These are phyloP conservation scores for Rhexocercosporidium sp. DNA, from an alignment of 2,329 filamentous ascomycete species.

Conservation along the genomic window DNA sequence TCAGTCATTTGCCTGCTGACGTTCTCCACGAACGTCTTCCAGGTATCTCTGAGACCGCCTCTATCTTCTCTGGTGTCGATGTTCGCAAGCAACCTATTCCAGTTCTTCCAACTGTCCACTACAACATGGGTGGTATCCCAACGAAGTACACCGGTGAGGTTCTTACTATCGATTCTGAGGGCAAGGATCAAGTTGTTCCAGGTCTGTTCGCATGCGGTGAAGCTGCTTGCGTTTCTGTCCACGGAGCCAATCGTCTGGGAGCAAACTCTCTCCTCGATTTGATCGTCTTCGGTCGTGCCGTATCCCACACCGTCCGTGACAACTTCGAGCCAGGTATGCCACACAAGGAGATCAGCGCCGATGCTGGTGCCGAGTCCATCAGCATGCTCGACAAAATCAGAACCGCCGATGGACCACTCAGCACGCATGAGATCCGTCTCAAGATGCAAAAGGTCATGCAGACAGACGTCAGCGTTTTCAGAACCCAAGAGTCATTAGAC, in stretches of 20 bases:
- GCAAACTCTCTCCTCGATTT: constrained; percentile 98
- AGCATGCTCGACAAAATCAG: constrained; percentile 84
- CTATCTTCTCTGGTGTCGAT: constrained; percentile 96
- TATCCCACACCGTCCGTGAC: constrained; percentile 93
- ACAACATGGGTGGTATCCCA: constrained; percentile 99
- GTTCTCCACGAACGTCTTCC: constrained; percentile 95
- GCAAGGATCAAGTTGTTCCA: constrained; percentile 91
- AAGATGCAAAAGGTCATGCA: constrained; percentile 99
- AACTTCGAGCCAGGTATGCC: constrained; percentile 85
- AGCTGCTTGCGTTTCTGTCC: constrained; percentile 95
- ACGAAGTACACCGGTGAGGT: constrained; percentile 98
- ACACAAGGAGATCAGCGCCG: constrained; percentile 79
- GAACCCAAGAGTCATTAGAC: constrained; percentile 83
- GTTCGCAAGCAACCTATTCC: constrained; percentile 97
- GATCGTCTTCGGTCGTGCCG: constrained; percentile 93
- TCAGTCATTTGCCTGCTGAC: constrained; percentile 91
- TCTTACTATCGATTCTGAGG: constrained; percentile 81
- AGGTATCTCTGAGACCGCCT: constrained; percentile 97
- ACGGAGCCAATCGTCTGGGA: constrained; percentile 96
- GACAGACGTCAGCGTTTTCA: constrained; percentile 94
- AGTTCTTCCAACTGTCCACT: constrained; percentile 95
- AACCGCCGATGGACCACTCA: constrained; percentile 82
- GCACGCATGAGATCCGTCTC: constrained; percentile 84
- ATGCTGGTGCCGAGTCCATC: constrained; percentile 89
- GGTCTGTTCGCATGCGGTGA: constrained; percentile 97